Evolutionary conservation across 1,284 basidiomycete genomes (phyloP).

Genomic region (Rhodotorula sp.): DNA sequence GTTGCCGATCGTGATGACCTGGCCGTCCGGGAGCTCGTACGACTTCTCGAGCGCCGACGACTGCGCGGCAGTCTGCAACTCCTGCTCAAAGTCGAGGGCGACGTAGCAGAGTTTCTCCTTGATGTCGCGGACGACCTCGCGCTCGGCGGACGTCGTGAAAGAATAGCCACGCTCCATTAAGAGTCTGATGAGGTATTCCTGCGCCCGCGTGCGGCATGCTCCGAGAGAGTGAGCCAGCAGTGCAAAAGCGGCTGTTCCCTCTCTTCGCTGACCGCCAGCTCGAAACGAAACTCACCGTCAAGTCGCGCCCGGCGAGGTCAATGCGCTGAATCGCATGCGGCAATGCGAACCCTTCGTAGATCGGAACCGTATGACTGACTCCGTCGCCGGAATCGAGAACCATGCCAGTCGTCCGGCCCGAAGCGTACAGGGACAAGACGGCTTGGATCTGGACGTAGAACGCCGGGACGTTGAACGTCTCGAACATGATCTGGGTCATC

Average conservation of each 20-base stretch:
- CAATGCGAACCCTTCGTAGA: conserved; percentile 93
- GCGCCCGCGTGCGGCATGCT: neutral
- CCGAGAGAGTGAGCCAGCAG: neutral
- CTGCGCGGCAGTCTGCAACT: conserved; percentile 88
- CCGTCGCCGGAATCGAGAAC: conserved; percentile 92
- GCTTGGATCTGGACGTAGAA: conserved; percentile 94
- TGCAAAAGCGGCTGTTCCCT: no score
- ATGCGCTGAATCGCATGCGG: conserved; percentile 93
- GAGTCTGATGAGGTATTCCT: conserved; percentile 82
- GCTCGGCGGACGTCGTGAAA: conserved; percentile 68
- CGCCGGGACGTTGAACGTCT: conserved; percentile 91
- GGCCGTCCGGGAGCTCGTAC: conserved; percentile 94
- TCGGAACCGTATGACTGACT: conserved; percentile 90
- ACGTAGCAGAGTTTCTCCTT: conserved; percentile 99
- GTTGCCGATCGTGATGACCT: conserved; percentile 94
- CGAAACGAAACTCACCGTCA: conserved; percentile 59
- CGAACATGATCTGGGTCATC: conserved; percentile 98
- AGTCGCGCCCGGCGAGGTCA: conserved; percentile 91
- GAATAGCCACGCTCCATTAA: conserved; percentile 91
- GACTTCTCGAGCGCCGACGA: conserved; percentile 91
- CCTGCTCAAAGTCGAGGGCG: conserved; percentile 94
- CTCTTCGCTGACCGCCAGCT: no score
- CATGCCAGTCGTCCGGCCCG: conserved; percentile 88
- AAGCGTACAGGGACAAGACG: conserved; percentile 87
- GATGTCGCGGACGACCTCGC: conserved; percentile 95